Evolutionary conservation across 2,329 filamentous ascomycete species (phyloP).

Genomic region (Chaetomium sp.): DNA sequence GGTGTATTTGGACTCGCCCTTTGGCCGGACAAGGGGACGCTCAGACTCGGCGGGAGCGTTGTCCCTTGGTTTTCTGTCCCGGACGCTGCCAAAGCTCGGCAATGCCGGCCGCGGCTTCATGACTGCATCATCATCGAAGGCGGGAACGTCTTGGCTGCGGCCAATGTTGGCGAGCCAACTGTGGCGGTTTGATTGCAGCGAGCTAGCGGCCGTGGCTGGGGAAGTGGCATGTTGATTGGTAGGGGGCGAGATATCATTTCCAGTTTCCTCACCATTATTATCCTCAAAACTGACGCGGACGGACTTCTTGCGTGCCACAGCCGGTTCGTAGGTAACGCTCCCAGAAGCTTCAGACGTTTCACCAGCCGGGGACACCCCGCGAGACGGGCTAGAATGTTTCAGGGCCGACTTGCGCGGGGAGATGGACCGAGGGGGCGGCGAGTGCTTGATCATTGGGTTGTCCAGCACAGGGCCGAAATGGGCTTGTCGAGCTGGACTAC

Average conservation of each 20-base stretch:
- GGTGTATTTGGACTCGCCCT: conserved; percentile 28
- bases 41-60: conserved; percentile 49
- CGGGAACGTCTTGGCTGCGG: conserved; percentile 41
- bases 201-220: conserved; percentile 28
- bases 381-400: conserved; percentile 55
- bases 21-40: conserved; percentile 51
- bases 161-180: conserved; percentile 48
- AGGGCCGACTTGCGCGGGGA: conserved; percentile 74
- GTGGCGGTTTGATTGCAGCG: conserved; percentile 34
- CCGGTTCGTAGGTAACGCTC: conserved; percentile 31
- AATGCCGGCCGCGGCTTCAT: conserved; percentile 71
- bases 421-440: conserved; percentile 62
- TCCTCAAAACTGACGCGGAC: conserved; percentile 76
- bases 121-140: conserved; percentile 55
- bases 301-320: conserved; percentile 51
- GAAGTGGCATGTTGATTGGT: conserved; percentile 35
- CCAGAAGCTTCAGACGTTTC: conserved; percentile 41
- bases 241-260: conserved; percentile 40
- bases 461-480: conserved; percentile 58
- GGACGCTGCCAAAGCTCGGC: conserved; percentile 68
- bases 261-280: conserved; percentile 44
- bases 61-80: conserved; percentile 53
- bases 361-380: conserved; percentile 46
- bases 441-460: conserved; percentile 53
- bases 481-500: conserved; percentile 60